Conservation (phyloP, 2,329 filamentous ascomycete species). For the Monilinia fructigena region DNA sequence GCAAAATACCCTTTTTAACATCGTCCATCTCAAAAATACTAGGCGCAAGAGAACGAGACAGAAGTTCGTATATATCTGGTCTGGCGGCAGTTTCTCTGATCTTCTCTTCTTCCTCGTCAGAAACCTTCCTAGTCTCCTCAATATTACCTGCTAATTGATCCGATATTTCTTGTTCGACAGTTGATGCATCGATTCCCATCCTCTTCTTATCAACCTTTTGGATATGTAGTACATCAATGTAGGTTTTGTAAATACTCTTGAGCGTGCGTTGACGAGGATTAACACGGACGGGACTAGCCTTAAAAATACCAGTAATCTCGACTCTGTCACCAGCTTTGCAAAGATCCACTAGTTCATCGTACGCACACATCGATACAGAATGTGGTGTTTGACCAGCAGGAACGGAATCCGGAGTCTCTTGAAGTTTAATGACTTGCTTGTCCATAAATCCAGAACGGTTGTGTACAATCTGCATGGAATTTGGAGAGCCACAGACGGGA, state of each 20-base stretch:
- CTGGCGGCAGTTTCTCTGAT: conserved; percentile 79
- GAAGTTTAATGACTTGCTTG: conserved; percentile 97
- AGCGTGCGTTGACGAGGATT: conserved; percentile 90
- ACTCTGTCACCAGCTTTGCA: conserved; percentile 98
- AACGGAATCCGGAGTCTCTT: conserved; percentile 93
- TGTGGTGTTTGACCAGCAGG: conserved; percentile 96
- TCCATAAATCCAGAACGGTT: conserved; percentile 94
- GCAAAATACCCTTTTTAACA: conserved; percentile 95
- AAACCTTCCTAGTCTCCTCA: conserved; percentile 81
- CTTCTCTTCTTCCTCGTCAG: conserved; percentile 81
- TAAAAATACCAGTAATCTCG: conserved; percentile 94
- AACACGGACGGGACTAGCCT: conserved; percentile 87
- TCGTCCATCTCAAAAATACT: conserved; percentile 98
- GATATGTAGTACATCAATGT: conserved; percentile 90
- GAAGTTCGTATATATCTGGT: conserved; percentile 87
- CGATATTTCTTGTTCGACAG: conserved; percentile 75
- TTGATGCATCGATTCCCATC: conserved; percentile 86
- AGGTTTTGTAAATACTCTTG: conserved; percentile 97
- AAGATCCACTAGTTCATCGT: conserved; percentile 94
- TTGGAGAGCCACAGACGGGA: conserved; percentile 74
- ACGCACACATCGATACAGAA: conserved; percentile 92
- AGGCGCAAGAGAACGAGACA: conserved; percentile 85
- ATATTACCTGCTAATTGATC: conserved; percentile 62
- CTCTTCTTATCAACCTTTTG: conserved; percentile 96
- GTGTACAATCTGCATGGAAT: conserved; percentile 98